A percentile compares a stretch with the other conserved stretches of the same genome.
Evolutionary conservation across 2,329 filamentous ascomycete genomes (phyloP).

Genomic region (Zopfia rhizophila): DNA sequence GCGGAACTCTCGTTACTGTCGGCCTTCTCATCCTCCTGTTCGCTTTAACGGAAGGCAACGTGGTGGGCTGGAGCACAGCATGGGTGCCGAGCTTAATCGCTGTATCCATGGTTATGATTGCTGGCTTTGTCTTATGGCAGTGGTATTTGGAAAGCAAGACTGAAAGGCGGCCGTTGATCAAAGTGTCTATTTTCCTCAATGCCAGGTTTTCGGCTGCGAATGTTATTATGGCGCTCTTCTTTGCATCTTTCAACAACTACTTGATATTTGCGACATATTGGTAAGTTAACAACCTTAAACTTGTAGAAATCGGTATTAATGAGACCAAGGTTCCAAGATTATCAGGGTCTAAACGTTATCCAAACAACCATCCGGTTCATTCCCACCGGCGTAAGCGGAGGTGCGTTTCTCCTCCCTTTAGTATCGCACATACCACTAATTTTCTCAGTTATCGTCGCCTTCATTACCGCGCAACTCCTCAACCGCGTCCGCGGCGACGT

Average conservation of each 20-base stretch:
- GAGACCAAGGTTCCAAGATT: constrained; percentile 67
- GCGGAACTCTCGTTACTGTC: constrained; percentile 70
- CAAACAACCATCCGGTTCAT: constrained; percentile 76
- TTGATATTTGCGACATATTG: constrained; percentile 75
- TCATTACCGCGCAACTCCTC: constrained; percentile 56
- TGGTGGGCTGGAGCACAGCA: constrained; percentile 72
- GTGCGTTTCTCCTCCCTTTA: constrained; percentile 8
- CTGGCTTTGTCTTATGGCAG: constrained; percentile 70
- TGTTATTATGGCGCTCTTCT: constrained; percentile 73
- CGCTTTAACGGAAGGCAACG: constrained; percentile 74
- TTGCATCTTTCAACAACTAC: constrained; percentile 74
- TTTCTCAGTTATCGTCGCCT: constrained; percentile 61
- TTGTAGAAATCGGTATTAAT: not conserved
- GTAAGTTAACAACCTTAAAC: constrained; percentile 16
- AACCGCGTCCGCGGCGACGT: constrained; percentile 67
- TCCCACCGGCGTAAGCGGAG: constrained; percentile 70
- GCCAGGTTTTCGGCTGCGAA: constrained; percentile 70
- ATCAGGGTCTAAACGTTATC: constrained; percentile 69
- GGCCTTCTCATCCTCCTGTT: constrained; percentile 72
- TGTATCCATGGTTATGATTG: constrained; percentile 66
- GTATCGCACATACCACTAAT: constrained; percentile 7
- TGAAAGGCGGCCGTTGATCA: constrained; percentile 68
- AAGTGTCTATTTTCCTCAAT: constrained; percentile 71
- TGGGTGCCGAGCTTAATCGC: constrained; percentile 71
- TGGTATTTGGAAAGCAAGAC: constrained; percentile 66